Evolutionary conservation across 2,329 filamentous ascomycete species (phyloP).

Genomic region (Aspergillus sp.): DNA sequence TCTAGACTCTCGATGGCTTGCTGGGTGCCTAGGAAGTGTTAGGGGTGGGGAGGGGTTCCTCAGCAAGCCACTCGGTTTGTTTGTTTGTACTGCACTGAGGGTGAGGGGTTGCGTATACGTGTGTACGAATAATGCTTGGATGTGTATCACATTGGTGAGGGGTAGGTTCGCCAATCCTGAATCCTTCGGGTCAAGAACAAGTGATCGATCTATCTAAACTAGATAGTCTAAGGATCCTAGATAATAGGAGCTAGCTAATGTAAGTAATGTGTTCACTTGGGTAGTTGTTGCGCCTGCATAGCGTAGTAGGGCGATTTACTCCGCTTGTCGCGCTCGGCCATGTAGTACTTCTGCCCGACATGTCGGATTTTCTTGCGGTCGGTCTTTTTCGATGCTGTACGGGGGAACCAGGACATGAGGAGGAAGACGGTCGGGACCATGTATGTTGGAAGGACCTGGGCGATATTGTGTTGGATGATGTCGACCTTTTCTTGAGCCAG

Average conservation of each 20-base stretch:
- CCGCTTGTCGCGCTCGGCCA: neutral
- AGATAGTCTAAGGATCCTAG: neutral
- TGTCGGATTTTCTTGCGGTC: conserved; percentile 3
- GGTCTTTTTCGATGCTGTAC: conserved; percentile 4
- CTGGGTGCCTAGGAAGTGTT: neutral
- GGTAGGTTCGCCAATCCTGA: neutral
- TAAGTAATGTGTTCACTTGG: neutral
- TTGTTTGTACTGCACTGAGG: neutral
- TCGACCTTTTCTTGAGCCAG: neutral
- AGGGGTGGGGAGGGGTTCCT: neutral
- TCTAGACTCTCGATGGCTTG: neutral
- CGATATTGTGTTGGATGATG: neutral
- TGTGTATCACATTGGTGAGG: neutral
- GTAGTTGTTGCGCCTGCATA: neutral
- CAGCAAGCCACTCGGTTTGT: neutral
- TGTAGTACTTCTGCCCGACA: neutral
- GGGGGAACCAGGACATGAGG: neutral
- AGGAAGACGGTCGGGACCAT: conserved; percentile 12
- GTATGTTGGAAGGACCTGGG: neutral
- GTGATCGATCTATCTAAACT: neutral
- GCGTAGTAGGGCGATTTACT: neutral
- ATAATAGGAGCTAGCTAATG: neutral
- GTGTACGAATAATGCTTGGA: neutral
- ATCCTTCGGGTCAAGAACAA: neutral
- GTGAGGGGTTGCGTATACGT: neutral